Evolutionary conservation across 345 rosid species (phyloP), one percentile per base, ranked within the genome.

Genomic region (Pugionium cornutum): DNA sequence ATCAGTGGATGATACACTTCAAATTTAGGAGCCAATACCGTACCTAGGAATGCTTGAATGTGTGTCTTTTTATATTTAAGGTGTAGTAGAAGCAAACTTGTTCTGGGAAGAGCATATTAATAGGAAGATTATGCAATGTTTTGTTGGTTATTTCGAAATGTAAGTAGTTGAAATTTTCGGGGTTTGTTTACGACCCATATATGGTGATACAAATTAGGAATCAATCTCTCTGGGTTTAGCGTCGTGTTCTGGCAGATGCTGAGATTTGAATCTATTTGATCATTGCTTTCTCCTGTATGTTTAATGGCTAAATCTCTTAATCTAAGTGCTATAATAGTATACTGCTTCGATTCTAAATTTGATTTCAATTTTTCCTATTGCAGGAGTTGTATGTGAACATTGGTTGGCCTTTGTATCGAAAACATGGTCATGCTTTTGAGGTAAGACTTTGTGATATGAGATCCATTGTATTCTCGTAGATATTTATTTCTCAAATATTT

Each of bases 391-490:
- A 94, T 70, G 58, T 88, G 64, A 67, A 84, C 72, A 84, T 94
- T 58, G 92, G 91, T 58, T 88, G 97, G 99, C 99, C 99, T 68
- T 74, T 94, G 73, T 94, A 91, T 72, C 83, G 95, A 58, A 91
- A 84, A 72, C 83, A 91, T 62, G 91, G 95, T 9, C 99, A 90
- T 79, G 99, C 97, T 52, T 94, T 90, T 79, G 99, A 94, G 92
- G 99, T 90, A 74, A 78, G 82, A 42, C 7, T 3, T 53, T 41
- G 53, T 68, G 31, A 55, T 33, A 48, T 5, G 32, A 37, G 43
- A 5, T 54, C 28, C 7, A 18, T 62, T 56, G 48, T 51, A 6
- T 37, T 5, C 30, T 9, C 5, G 1, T 52, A 6, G 30, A 34
- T 55, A 35, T 2, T 35, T 43, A 4, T 31, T 18, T 7, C 74